Base-by-base conservation (phyloP, 768 basidiomycete species). In the Leccinum disarticulatum region DNA sequence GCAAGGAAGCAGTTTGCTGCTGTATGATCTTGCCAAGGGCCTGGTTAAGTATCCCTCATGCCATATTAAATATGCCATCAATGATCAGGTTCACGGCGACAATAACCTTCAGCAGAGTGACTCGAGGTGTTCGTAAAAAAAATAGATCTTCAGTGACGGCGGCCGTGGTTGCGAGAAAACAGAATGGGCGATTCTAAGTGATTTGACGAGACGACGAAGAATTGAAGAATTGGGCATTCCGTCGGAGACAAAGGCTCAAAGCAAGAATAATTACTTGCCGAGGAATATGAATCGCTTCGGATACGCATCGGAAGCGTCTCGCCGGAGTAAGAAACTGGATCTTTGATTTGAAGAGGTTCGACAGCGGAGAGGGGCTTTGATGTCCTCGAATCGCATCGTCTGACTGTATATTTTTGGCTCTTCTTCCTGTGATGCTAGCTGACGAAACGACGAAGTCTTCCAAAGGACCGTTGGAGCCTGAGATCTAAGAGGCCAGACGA, bases 41-140 rank as follows among this genome's bases (percentile, higher is more conserved):
- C 75, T 77, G 3, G 82, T 82, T 17, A 91, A 74, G 64, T 90
- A 91, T 9, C 89, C 89, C 64, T 92, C 90, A 58, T 87, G 90
- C 90, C 89, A 91, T n/a, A n/a, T n/a, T n/a, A n/a, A 82, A 65
- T 0, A 87, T n/a, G n/a, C n/a, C 88, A 66, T 87, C 82, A 46
- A 84, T 74, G 35, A 88, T 72, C 7, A 91, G 75, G 65, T 90
- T 86, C 11, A 88, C 67, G 17, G 79, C 79, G 9, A 77, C 76
- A 25, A 84, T 65, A 61, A 84, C 88, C 68, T 92, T 91, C 31
- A 92, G 78, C 2, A 89, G 87, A 0, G 79, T 0, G 86, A 86
- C 67, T 92, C 90, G 17, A 91, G 75, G 3, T 88, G 82, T 67
- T 92, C 84, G 64, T 92, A n/a, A 91, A 64, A 91, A 84, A 27